Evolutionary conservation across 192 early-diverging fungal species (phyloP).

Genomic region (Entomortierella beljakovae): DNA sequence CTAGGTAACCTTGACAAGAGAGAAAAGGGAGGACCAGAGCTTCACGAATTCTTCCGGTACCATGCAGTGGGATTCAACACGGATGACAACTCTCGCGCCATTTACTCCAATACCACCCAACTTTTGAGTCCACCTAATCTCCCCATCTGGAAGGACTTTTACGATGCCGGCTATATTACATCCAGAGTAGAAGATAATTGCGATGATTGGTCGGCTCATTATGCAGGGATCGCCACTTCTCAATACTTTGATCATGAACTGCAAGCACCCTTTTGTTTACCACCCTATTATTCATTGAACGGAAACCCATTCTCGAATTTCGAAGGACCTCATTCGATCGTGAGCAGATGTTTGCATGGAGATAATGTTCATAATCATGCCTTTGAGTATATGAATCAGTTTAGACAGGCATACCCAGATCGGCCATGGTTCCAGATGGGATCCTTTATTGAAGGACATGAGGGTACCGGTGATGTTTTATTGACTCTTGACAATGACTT

Average conservation of each 20-base stretch:
- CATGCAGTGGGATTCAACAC: slow-evolving; percentile 66
- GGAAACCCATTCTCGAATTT: slow-evolving; percentile 67
- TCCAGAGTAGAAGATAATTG: slow-evolving; percentile 63
- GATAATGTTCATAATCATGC: slow-evolving; percentile 55
- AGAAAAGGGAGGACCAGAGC: slow-evolving; percentile 19
- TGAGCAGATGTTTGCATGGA: slow-evolving; percentile 51
- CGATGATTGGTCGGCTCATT: slow-evolving; percentile 64
- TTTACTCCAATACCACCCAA: slow-evolving; percentile 54
- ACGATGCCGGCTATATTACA: slow-evolving; percentile 65
- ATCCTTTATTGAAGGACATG: slow-evolving; percentile 57
- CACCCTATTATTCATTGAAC: slow-evolving; percentile 58
- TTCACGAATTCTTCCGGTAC: slow-evolving; percentile 66
- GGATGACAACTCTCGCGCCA: slow-evolving; percentile 60
- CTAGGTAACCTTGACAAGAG: slow-evolving; percentile 51
- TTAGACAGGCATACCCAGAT: slow-evolving; percentile 44
- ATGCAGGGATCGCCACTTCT: slow-evolving; percentile 36
- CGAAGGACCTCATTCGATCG: slow-evolving; percentile 56
- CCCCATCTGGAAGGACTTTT: slow-evolving; percentile 68
- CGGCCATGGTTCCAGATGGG: slow-evolving; percentile 53
- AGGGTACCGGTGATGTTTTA: slow-evolving; percentile 56
- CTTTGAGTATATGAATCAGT: slow-evolving; percentile 55
- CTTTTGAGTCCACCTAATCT: slow-evolving; percentile 9
- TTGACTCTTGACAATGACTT: slow-evolving; percentile 46
- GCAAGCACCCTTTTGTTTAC: slow-evolving; percentile 65
- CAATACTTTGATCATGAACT: slow-evolving; percentile 66